phyloP scores from a whole-genome alignment of 805 yeast species.

The Candida takata region DNA sequence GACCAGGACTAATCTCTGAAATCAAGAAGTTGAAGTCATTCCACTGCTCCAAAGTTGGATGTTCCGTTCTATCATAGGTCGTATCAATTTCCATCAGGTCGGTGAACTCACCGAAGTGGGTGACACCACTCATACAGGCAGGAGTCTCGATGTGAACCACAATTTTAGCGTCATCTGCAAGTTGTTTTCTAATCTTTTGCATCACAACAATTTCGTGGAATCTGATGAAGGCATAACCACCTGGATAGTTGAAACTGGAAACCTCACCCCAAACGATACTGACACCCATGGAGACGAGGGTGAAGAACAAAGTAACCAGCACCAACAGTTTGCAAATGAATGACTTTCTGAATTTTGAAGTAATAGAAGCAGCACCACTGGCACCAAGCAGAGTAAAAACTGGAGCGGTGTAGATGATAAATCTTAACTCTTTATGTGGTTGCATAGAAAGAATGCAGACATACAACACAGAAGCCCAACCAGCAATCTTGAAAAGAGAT shows the following conservation, averaged over 20 bases:
- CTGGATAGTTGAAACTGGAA: conserved; percentile 81
- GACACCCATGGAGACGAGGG: conserved; percentile 29
- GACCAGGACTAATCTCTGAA: conserved; percentile 18
- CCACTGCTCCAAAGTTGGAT: conserved; percentile 34
- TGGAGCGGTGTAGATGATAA: conserved; percentile 72
- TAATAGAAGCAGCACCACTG: conserved; percentile 40
- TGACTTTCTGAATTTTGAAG: conserved; percentile 15
- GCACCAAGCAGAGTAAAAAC: conserved; percentile 59
- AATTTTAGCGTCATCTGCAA: conserved; percentile 15
- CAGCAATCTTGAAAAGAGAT: conserved; percentile 36
- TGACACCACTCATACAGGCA: conserved; percentile 83
- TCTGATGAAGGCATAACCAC: conserved; percentile 62
- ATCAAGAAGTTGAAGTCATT: conserved; percentile 44
- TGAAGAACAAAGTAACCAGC: conserved; percentile 18
- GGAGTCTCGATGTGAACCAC: conserved; percentile 71
- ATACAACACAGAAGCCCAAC: conserved; percentile 45
- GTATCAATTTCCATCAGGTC: conserved; percentile 23
- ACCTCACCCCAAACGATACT: conserved; percentile 50
- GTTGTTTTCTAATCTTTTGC: conserved; percentile 5
- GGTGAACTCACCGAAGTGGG: conserved; percentile 61
- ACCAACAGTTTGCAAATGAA: conserved; percentile 11
- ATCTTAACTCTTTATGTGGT: conserved; percentile 94
- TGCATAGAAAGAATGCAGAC: conserved; percentile 66
- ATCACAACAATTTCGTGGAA: conserved; percentile 40
- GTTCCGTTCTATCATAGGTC: conserved; percentile 74